Conservation (phyloP, 345 rosid species). For the Euphorbia pulcherrima region DNA sequence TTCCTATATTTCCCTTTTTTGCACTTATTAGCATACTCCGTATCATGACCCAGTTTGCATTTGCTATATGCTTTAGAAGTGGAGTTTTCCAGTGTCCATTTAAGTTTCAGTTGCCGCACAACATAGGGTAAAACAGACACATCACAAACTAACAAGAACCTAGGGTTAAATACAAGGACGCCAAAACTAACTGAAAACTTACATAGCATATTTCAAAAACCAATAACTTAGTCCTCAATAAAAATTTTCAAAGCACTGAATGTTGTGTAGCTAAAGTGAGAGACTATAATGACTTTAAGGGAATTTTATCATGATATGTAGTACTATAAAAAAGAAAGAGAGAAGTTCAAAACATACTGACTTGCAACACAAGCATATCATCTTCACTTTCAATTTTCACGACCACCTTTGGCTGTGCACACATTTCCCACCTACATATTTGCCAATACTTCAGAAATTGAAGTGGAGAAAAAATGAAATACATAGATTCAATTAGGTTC, state of each 20-base stretch:
- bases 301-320: background rate
- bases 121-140: background rate
- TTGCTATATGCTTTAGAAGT: too few species aligned
- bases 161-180: background rate
- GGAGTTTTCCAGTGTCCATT: too few species aligned
- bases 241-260: background rate
- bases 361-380: constrained; percentile 87
- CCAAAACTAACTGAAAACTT: background rate
- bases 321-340: background rate
- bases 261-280: too few species aligned
- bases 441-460: constrained; percentile 3
- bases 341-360: constrained; percentile 35
- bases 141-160: background rate
- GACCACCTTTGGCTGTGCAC: constrained; percentile 96
- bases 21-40: too few species aligned
- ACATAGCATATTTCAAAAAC: background rate
- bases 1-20: too few species aligned
- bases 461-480: background rate
- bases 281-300: background rate
- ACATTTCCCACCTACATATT: constrained; percentile 80
- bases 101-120: too few species aligned
- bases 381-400: constrained; percentile 87
- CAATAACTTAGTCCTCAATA: background rate
- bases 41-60: too few species aligned
- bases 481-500: background rate